Base-by-base conservation (phyloP, 495 filamentous ascomycete genomes). In the Podospora sp. region DNA sequence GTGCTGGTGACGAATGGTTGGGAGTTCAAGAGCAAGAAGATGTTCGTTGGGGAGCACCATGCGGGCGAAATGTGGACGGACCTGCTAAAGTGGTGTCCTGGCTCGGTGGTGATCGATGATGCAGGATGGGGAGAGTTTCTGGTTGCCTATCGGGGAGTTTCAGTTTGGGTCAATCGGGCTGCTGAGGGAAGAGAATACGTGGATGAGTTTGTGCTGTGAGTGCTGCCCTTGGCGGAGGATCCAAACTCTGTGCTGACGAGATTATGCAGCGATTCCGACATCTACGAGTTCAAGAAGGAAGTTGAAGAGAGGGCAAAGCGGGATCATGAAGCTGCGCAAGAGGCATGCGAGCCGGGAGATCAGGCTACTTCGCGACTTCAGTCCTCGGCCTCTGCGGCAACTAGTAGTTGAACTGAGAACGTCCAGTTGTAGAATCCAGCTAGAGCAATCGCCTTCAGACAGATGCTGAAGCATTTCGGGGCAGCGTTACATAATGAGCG, bases 31-130 rank as follows among this genome's bases (percentile, higher is more conserved):
- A 75, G 71, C 12, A 76, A 80, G 71, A 83, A 79, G 40, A 91
- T 91, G 88, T 85, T 81, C 72, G 85, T 91, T 49, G 89, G 88
- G 3, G 77, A 77, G 70, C 70, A 73, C 4, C 85, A 89, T 73
- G 82, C 79, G 9, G 83, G 82, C 6, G 83, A 89, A 75, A 55
- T 73, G 56, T 91, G 89, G 89, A 86, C 85, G 1, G 88, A 91
- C 77, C 71, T 91, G 9, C 68, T 90, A 16, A 81, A 79, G n/a
- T 83, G 82, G 75, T 78, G 76, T 24, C 65, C 77, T 24, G 79
- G 79, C 0, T 69, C 78, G 53, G 82, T 90, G 12, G 68, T 70
- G 7, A 88, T 91, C 65, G 82, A 83, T 56, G 75, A 78, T 11
- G 75, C 84, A 51, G 88, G 88, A 0, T 89, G 80, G 71, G 87